Base-by-base conservation (phyloP, 116 monocot species). In the Dioscorea cayenensis region DNA sequence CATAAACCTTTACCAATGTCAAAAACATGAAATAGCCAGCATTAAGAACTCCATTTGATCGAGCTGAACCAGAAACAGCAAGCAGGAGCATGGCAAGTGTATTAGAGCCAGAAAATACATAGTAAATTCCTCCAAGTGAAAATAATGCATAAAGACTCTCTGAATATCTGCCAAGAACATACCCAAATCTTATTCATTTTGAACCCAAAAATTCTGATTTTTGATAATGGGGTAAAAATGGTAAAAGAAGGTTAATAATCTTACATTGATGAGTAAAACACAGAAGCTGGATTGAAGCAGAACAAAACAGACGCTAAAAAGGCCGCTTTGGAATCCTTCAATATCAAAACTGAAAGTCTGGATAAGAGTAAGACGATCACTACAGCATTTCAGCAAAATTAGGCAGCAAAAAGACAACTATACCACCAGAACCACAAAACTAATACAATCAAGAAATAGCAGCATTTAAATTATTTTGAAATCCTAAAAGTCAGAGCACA, bases 201-300 rank as follows among this genome's bases (percentile, higher is more conserved):
- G 2, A 16, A 55, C n/a, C n/a, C 55, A 55, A 55, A 55, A 0
- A 55, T 2, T 18, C 16, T 55, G 55, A 43, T 43, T 55, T n/a
- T n/a, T 55, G 5, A 55, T 16, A 16, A 18, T 55, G 0, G 16
- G n/a, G n/a, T 18, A 37, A 52, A 20, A 29, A 50, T 25, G 0
- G 14, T 38, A 8, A 7, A 7, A 66, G 63, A 71, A 65, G 28
- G 36, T 61, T 64, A 69, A 28, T 64, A 69, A 28, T 17, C 61
- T 77, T 88, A 96, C 92, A 96, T 72, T 63, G 95, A 92, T 66
- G 95, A 96, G 79, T 96, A 96, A 73, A 96, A 96, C 65, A 96
- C 76, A 32, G 95, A 96, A 49, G 95, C 92, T 20, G 92, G 92
- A 67, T 96, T 96, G 81, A 92, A 90, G 78, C 87, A 92, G 72